Conservation (phyloP, 495 filamentous ascomycete species). For the Aspergillus wentii region DNA sequence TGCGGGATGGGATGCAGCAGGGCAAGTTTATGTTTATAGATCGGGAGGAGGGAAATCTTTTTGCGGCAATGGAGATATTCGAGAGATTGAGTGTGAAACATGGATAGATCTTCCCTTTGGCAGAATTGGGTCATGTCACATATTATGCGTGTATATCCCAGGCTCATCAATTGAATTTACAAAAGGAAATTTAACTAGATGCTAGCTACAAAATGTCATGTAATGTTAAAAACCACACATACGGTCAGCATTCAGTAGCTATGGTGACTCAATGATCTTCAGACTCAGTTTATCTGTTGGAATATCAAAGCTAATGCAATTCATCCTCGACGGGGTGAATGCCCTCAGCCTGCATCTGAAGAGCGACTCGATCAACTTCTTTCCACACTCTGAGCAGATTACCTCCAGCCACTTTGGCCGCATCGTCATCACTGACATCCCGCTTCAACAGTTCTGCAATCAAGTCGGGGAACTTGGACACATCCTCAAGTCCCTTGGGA, state of each 20-base stretch:
- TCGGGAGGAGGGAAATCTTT: constrained; percentile 7
- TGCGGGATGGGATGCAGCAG: constrained; percentile 18
- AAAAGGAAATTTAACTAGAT: too few species aligned
- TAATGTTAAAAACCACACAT: too few species aligned
- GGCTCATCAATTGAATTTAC: too few species aligned
- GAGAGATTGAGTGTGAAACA: too few species aligned
- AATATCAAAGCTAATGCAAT: constrained; percentile 3
- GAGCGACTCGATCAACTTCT: constrained; percentile 64
- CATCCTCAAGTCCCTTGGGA: constrained; percentile 60
- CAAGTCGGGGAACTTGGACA: constrained; percentile 77
- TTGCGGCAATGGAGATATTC: constrained; percentile 13
- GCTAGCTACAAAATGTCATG: too few species aligned
- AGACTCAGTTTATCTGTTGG: too few species aligned
- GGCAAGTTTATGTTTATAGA: constrained; percentile 11
- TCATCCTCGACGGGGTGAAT: constrained; percentile 59
- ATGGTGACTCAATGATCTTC: too few species aligned
- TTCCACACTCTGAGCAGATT: constrained; percentile 75
- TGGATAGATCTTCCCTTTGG: too few species aligned
- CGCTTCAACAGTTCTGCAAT: constrained; percentile 65
- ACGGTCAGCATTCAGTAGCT: too few species aligned
- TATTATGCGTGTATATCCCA: too few species aligned
- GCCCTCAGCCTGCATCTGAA: constrained; percentile 54
- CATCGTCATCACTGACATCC: constrained; percentile 65
- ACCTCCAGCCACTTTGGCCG: constrained; percentile 61
- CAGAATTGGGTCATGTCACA: too few species aligned